phyloP scores from a whole-genome alignment of 495 filamentous ascomycete species.

The Mycothermus thermophilus region DNA sequence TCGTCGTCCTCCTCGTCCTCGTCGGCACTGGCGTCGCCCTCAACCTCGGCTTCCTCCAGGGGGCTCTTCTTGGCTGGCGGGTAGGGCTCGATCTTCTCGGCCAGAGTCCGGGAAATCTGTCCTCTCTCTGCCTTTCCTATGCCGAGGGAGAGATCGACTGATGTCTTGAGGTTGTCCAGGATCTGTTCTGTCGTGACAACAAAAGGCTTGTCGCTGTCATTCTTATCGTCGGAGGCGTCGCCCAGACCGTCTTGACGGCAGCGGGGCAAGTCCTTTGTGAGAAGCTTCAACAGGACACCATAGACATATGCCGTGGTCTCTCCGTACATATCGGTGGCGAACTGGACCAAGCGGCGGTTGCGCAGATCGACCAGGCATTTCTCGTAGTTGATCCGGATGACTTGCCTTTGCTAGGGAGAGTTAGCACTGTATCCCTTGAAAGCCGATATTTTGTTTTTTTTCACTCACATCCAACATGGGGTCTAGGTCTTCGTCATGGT shows the following conservation, averaged over 20 bases:
- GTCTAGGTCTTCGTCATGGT: constrained; percentile 26
- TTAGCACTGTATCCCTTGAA: constrained; percentile 13
- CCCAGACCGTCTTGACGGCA: constrained; percentile 44
- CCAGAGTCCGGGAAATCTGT: constrained; percentile 26
- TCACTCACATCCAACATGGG: constrained; percentile 24
- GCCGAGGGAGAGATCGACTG: constrained; percentile 30
- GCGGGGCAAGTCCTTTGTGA: constrained; percentile 53
- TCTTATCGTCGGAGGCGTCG: constrained; percentile 43
- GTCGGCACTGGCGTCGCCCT: constrained; percentile 20
- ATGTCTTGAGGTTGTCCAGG: constrained; percentile 25
- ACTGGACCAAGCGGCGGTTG: constrained; percentile 54
- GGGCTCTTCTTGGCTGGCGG: constrained; percentile 30
- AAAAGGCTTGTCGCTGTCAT: constrained; percentile 12
- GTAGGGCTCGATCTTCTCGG: constrained; percentile 27
- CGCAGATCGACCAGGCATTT: constrained; percentile 72
- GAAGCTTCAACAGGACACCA: constrained; percentile 47
- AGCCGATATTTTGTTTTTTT: neutral
- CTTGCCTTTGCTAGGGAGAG: constrained; percentile 33
- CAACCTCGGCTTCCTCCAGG: constrained; percentile 24
- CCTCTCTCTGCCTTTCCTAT: constrained; percentile 30
- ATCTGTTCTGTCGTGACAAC: constrained; percentile 36
- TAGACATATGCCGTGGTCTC: constrained; percentile 62
- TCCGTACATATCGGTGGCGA: constrained; percentile 45
- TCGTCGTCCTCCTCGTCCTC: constrained; percentile 30
- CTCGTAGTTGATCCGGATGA: constrained; percentile 72